These are phyloP conservation scores for Alternaria burnsii DNA, from an alignment of 2,329 filamentous ascomycete genomes.

Conservation along the genomic window DNA sequence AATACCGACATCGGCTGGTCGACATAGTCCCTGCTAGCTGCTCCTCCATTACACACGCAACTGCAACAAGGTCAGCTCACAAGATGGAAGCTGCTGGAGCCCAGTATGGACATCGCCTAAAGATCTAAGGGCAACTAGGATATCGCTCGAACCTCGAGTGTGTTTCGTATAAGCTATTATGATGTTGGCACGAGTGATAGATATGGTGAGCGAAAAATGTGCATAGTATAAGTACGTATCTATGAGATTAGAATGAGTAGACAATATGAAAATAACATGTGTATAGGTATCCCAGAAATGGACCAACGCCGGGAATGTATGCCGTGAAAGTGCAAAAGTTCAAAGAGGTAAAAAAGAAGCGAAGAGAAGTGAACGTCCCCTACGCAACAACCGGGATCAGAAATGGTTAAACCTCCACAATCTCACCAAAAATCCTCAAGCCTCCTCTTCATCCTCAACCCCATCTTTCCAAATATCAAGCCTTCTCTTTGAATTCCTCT, in stretches of 20 bases:
- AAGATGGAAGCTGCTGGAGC: too few relatives aligned
- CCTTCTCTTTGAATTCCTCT: slow-evolving; percentile 6
- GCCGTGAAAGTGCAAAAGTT: slow-evolving; percentile 2
- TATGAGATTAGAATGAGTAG: slow-evolving; percentile 1
- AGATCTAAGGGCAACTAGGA: not conserved
- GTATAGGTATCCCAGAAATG: not conserved
- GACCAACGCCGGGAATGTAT: slow-evolving; percentile 4
- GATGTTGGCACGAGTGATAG: not conserved
- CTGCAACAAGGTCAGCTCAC: not conserved
- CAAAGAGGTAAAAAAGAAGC: not conserved
- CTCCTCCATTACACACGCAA: not conserved
- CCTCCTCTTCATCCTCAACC: not conserved
- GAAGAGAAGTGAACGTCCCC: not conserved
- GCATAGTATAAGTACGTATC: not conserved
- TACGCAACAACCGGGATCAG: not conserved
- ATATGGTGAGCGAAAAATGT: not conserved
- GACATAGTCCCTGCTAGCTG: not conserved
- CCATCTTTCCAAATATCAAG: not conserved
- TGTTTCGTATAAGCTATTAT: not conserved
- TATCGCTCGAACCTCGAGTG: too few relatives aligned
- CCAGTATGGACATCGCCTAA: not conserved
- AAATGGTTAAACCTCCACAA: not conserved
- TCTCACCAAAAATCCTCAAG: not conserved
- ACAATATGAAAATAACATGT: not conserved
- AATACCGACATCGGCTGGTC: not conserved